Conservation (phyloP, 2,329 filamentous ascomycete genomes). For the Thelonectria olida region DNA sequence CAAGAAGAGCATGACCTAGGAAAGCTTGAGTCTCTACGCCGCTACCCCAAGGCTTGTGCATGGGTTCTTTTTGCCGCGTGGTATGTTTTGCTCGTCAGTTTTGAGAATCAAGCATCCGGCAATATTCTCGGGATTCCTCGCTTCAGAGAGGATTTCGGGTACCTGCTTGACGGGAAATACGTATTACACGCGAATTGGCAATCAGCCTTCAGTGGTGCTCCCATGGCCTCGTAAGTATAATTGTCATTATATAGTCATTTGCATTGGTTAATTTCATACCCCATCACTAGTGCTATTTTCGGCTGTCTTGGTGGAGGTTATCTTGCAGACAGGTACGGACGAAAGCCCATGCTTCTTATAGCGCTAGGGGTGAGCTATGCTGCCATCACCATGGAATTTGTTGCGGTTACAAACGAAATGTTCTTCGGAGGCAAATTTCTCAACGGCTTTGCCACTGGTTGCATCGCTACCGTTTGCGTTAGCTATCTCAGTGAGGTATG, state of each 20-base stretch:
- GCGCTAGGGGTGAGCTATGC: conserved; percentile 48
- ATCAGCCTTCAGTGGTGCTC: conserved; percentile 53
- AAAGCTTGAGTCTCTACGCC: conserved; percentile 34
- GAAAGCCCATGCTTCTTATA: too few species aligned
- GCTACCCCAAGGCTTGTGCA: conserved; percentile 35
- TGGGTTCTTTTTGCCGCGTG: conserved; percentile 53
- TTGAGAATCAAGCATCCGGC: conserved; percentile 53
- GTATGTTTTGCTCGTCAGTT: conserved; percentile 49
- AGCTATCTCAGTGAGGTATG: conserved; percentile 45
- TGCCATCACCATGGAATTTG: conserved; percentile 52
- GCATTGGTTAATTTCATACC: too few species aligned
- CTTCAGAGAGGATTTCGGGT: conserved; percentile 56
- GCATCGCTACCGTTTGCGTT: conserved; percentile 37
- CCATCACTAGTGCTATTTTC: conserved; percentile 39
- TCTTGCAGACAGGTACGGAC: conserved; percentile 38
- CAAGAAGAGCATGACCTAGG: conserved; percentile 41
- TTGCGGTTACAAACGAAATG: conserved; percentile 49
- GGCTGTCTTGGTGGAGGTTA: conserved; percentile 50
- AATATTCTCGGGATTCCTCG: conserved; percentile 54
- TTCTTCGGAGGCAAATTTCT: conserved; percentile 55
- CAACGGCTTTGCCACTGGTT: conserved; percentile 50
- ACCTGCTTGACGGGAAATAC: conserved; percentile 46
- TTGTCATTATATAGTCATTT: not conserved
- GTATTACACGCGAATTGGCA: conserved; percentile 55
- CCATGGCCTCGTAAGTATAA: conserved; percentile 47